Percentiles rank a stretch among this genome's conserved stretches.
Evolutionary conservation across 495 filamentous ascomycete species (phyloP).

Genomic region (Hyphodiscus hymeniophilus): DNA sequence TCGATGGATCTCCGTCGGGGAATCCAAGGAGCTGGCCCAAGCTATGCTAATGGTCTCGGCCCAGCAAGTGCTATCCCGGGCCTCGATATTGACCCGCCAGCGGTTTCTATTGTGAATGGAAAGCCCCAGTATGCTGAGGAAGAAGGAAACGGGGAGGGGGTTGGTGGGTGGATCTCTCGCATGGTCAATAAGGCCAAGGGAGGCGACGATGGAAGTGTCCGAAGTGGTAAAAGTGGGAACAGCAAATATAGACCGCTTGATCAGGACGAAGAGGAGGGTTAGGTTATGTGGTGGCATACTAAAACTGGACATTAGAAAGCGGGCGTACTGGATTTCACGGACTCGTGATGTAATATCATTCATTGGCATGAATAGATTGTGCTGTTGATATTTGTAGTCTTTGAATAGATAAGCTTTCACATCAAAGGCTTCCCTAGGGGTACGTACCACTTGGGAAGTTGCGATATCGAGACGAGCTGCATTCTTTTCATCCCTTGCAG

Average conservation of each 20-base stretch:
- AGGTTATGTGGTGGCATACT: not conserved
- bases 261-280: constrained; percentile 42
- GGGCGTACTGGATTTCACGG: constrained; percentile 8
- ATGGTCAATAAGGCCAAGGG: constrained; percentile 41
- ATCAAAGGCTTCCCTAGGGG: too few relatives aligned
- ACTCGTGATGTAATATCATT: constrained; percentile 1
- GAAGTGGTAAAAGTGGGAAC: constrained; percentile 40
- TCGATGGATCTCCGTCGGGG: constrained; percentile 61
- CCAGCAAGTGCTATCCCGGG: constrained; percentile 50
- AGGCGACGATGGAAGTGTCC: constrained; percentile 34
- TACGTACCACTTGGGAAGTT: too few relatives aligned
- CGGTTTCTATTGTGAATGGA: constrained; percentile 36
- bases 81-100: constrained; percentile 64
- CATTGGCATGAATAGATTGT: constrained; percentile 1
- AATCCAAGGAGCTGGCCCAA: constrained; percentile 3
- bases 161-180: constrained; percentile 41
- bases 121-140: constrained; percentile 31
- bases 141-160: constrained; percentile 29
- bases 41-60: constrained; percentile 20
- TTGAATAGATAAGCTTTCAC: too few relatives aligned
- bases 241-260: constrained; percentile 50
- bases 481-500: too few relatives aligned
- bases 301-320: constrained; percentile 10
- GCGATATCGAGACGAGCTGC: too few relatives aligned
- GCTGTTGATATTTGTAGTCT: not conserved